phyloP scores from a whole-genome alignment of 768 basidiomycete genomes.

The Agaricus blazei region DNA sequence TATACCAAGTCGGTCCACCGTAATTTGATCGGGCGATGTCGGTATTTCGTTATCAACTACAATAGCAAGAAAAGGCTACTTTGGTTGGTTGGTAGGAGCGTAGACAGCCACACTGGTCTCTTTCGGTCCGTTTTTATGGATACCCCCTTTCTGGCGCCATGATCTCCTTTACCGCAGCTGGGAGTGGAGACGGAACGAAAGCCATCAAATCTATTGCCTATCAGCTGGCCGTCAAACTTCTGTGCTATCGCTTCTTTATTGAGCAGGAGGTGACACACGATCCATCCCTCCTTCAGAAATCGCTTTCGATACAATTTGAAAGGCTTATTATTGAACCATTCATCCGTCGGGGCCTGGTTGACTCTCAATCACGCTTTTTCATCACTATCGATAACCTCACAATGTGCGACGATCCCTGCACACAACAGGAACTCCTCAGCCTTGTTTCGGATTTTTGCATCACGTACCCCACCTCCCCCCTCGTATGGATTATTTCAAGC shows the following conservation, averaged over 20 bases:
- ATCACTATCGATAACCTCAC: slow-evolving; percentile 22
- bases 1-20: too few relatives aligned
- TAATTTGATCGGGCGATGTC: too few relatives aligned
- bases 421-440: slow-evolving; percentile 13
- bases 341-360: too few relatives aligned
- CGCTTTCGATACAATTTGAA: slow-evolving; percentile 9
- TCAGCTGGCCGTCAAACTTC: slow-evolving; percentile 14
- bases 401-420: slow-evolving; percentile 13
- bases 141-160: too few relatives aligned
- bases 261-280: not conserved
- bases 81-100: not conserved
- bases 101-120: too few relatives aligned
- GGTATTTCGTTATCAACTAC: not conserved
- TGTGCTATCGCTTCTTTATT: slow-evolving; percentile 3
- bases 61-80: not conserved
- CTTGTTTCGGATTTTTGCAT: slow-evolving; percentile 5
- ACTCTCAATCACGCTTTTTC: too few relatives aligned
- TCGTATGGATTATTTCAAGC: slow-evolving; percentile 21
- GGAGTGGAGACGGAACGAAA: not conserved
- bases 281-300: slow-evolving; percentile 10
- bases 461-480: not conserved
- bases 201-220: slow-evolving; percentile 13
- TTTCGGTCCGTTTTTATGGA: too few relatives aligned
- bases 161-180: too few relatives aligned
- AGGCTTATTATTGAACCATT: slow-evolving; percentile 13